Evolutionary conservation across 805 yeast genomes (phyloP), one percentile per base, ranked within the genome.

Genomic region (Cyberlindnera mrakii): DNA sequence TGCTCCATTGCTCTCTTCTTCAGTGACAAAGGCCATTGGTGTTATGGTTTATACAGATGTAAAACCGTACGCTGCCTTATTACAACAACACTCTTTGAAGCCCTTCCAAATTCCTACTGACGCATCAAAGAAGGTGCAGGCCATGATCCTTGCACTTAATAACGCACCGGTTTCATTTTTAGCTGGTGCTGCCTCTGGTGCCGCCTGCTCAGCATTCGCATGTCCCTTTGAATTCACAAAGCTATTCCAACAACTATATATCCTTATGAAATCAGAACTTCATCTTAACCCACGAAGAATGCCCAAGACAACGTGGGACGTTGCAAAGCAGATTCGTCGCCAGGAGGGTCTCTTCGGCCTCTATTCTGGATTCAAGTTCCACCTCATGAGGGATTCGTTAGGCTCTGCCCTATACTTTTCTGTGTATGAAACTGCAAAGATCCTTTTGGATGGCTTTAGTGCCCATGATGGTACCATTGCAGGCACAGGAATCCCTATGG

Each of bases 141-240:
- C 59, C 2, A 2, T 50, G 3, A 32, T 49, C 10, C 14, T 47
- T 13, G 64, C 63, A 2, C 8, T 62, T 6, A 62, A 67, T 37
- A 72, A 68, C 59, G 53, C 76, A 43, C 71, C 85, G 52, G 49
- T 71, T 47, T 53, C 68, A 45, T 69, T 78, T 41, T 35, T 67
- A 1, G 70, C 90, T 0, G 96, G 96, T 5, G 64, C 74, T 4
- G 48, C 77, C 0, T 78, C 93, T 0, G 96, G 96, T 5, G 75
- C 75, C 6, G 62, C 71, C 3, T 78, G 84, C 13, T 72, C 87
- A 3, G 30, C 72, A 6, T 77, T 80, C 59, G 85, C 89, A 3
- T 83, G 91, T 51, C 96, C 96, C 2, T 87, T 87, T 58, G 96
- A 87, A 60, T 77, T 85, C 63, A 80, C 91, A 38, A 88, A 87